Evolutionary conservation across 2,329 filamentous ascomycete genomes (phyloP).

Genomic region (Helminthosporium solani): DNA sequence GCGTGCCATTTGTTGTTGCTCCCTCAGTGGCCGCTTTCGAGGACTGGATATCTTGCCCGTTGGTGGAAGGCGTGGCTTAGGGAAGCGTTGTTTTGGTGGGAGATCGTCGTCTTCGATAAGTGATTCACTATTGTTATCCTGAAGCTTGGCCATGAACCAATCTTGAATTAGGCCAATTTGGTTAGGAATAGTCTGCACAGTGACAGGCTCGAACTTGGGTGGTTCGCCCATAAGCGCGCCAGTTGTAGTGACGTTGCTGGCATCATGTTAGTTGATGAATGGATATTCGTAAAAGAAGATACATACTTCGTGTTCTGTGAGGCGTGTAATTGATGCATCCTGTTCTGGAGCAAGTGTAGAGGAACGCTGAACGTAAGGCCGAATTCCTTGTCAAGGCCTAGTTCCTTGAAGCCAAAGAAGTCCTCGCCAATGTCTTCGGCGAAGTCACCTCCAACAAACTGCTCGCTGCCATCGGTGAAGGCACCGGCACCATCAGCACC

Average conservation of each 20-base stretch:
- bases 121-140: slow-evolving; percentile 77
- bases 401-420: slow-evolving; percentile 96
- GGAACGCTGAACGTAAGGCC: slow-evolving; percentile 88
- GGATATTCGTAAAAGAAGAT: slow-evolving; percentile 1
- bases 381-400: slow-evolving; percentile 89
- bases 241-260: slow-evolving; percentile 59
- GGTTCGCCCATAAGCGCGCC: slow-evolving; percentile 67
- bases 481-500: slow-evolving; percentile 82
- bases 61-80: slow-evolving; percentile 62
- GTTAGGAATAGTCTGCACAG: slow-evolving; percentile 70
- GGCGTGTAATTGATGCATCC: slow-evolving; percentile 82
- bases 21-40: slow-evolving; percentile 77
- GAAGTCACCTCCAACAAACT: slow-evolving; percentile 95
- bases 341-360: slow-evolving; percentile 87
- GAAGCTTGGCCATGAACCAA: slow-evolving; percentile 88
- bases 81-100: slow-evolving; percentile 81
- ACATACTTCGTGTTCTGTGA: slow-evolving; percentile 65
- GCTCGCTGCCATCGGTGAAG: slow-evolving; percentile 95
- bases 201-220: slow-evolving; percentile 73
- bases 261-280: slow-evolving; percentile 26
- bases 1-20: slow-evolving; percentile 80
- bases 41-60: slow-evolving; percentile 86
- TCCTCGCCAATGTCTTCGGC: slow-evolving; percentile 97
- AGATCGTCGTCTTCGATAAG: slow-evolving; percentile 93
- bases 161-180: slow-evolving; percentile 87